Evolutionary conservation across 495 filamentous ascomycete genomes (phyloP), one percentile per base, ranked within the genome.

Genomic region (Neurospora sp.): DNA sequence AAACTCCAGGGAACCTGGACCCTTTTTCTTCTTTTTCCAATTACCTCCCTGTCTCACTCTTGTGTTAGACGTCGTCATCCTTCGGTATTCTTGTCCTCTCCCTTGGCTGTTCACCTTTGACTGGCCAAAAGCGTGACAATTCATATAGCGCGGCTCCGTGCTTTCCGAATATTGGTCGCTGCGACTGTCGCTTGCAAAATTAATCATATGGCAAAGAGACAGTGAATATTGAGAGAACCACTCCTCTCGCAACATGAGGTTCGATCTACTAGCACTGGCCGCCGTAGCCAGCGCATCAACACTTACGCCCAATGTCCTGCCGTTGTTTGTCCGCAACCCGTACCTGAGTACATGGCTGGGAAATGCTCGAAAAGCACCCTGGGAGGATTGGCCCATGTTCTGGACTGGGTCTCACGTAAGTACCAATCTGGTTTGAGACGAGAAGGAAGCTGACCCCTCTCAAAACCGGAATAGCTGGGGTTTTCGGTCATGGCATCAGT

Each of bases 311-410:
- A 92, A 93, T 1, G 92, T 96, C 7, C 82, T 98, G 53, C 95
- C 95, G 9, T 84, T 98, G 78, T 89, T 92, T 74, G 94, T 98
- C 40, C 90, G 95, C 38, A 97, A 93, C 78, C 95, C 95, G 20
- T 98, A 98, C 80, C 84, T 97, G 45, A 97, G 92, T 76, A 92
- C 94, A 14, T 97, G 94, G 94, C 81, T 97, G 69, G 87, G 86
- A 12, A 87, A 91, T 83, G 93, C 93, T 41, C 88, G 95, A 68
- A 89, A 91, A 16, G 85, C 84, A 22, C 95, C 95, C n/a, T 98
- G 95, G 94, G 87, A 89, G 41, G 89, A 89, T 79, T 98, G 95
- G 94, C 95, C 94, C 38, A 96, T 97, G 74, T 98, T 98, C 80
- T 98, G 91, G 86, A 96, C 93, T 16, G 94, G 95, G 22, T 87